Evolutionary conservation across 1,284 basidiomycete species (phyloP), one percentile per base, ranked within the genome.

Genomic region (Trametes hirsuta): DNA sequence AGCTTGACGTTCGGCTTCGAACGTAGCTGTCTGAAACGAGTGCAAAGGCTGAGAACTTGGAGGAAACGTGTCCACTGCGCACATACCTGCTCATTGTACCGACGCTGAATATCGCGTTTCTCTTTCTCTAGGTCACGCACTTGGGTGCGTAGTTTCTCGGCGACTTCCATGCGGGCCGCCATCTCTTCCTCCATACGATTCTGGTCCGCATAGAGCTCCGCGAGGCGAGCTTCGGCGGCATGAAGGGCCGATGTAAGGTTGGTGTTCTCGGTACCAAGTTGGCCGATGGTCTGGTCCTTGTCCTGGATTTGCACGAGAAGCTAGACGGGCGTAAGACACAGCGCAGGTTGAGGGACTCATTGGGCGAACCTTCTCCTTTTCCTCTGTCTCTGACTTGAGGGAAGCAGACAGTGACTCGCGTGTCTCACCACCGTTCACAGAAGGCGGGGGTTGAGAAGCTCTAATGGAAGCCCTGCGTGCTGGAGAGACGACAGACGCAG

Each of bases 1-100:
- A 14, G 91, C 84, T 72, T 93, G 91, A 46, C 91, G 85, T 73
- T 93, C 91, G 11, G 91, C 89, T 72, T 93, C 91, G 69, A 93
- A 93, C 6, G 88, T 90, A 22, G 83, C 76, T 24, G 86, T 90
- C 90, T 93, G 18, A 67, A 37, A 15, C 1, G 15, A 18, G 36
- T 14, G 37, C 45, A 52, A 25, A 4, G 4, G 12, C 24, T 55
- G 22, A 55, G 65, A 58, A 59, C 55, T 21, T 56, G 12, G 25
- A 21, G 18, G 18, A 36, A 22, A 49, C 9, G 2, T 44, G 22
- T 3, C 41, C 10, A 10, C 15, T 15, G 22, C 21, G 24, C 30
- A 42, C 40, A 49, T 56, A 89, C 90, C 83, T 93, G 91, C 72
- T 93, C 91, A 62, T 92, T 91, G 71, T 93, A 93, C 64, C 91